phyloP scores from a whole-genome alignment of 345 rosid species.

The Eucalyptus microcorys region DNA sequence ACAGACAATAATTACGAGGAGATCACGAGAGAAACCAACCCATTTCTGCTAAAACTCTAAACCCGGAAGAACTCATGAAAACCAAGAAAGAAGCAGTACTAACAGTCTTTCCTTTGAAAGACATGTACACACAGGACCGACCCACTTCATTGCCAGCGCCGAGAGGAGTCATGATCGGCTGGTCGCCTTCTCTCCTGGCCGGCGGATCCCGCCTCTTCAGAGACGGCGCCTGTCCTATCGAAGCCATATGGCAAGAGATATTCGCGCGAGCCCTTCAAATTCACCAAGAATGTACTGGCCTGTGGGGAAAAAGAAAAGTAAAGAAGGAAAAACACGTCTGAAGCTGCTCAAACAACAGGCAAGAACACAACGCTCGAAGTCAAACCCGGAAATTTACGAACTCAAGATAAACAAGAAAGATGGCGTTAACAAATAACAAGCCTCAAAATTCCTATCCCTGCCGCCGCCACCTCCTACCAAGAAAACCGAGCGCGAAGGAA shows the following conservation, averaged over 20 bases:
- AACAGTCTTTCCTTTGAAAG: slow-evolving; percentile 70
- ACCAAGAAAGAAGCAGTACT: slow-evolving; percentile 8
- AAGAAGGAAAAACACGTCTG: accelerated
- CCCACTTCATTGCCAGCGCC: slow-evolving; percentile 97
- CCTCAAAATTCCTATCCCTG: not conserved
- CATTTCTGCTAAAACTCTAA: not conserved
- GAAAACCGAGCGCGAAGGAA: not conserved
- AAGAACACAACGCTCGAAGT: not conserved
- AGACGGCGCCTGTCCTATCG: slow-evolving; percentile 26
- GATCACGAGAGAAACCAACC: not conserved
- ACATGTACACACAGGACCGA: slow-evolving; percentile 82
- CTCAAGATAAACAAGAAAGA: not conserved
- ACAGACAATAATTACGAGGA: not conserved
- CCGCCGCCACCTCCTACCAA: not conserved
- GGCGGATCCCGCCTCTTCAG: slow-evolving; percentile 65
- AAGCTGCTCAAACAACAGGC: not conserved
- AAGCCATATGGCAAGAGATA: slow-evolving; percentile 19
- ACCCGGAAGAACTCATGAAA: not conserved
- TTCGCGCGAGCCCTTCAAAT: not conserved
- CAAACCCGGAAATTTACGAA: not conserved
- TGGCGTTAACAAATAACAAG: not conserved
- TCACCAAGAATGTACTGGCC: not conserved
- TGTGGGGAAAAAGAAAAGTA: too few relatives aligned
- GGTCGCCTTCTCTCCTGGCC: slow-evolving; percentile 57
- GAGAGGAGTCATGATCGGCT: slow-evolving; percentile 55